Base-by-base conservation (phyloP, 2,329 filamentous ascomycete species). In the Trichoderma sp. region DNA sequence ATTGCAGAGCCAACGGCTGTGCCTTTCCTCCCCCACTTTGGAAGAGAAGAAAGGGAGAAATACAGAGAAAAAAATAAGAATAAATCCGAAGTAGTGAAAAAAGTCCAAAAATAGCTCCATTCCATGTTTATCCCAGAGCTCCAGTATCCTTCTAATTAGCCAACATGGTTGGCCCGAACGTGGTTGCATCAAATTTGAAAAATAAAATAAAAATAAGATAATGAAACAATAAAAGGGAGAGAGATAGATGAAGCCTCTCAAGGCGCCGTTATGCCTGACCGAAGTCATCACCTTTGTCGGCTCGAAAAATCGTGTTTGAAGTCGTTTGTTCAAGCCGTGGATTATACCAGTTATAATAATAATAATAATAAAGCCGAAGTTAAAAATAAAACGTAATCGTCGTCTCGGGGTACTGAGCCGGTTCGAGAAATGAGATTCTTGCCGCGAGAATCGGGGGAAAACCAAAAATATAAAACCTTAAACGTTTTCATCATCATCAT, bases 401-500 rank as follows among this genome's bases (percentile, higher is more conserved):
- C 16, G 14, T 45, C 53, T 60, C 67, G 21, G 60, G 29, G 53
- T 38, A 24, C 12, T 24, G 16, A 18, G 27, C 35, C 38, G 12
- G 50, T 21, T 33, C 35, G 18, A 31, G 7, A 53, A 45, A 33
- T 50, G 27, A 45, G 24, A 50, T 16, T 11, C 7, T n/a, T 9
- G 68, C 7, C 68, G 56, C 21, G 38, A 12, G 41, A 11, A 56
- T 3, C 62, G 24, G 60, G 29, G 29, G 24, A 59, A 59, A 66
- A 21, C 4, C 27, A 33, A 45, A 59, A 45, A 29, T 16, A 21
- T 41, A 21, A 31, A 53, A 27, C 4, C 67, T 81, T 75, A 84
- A 56, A 82, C 82, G 45, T 79, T 79, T 67, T 80, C 77, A n/a
- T 83, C 79, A 24, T 83, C 81, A 67, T 81, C 81, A 59, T 83